Base-by-base conservation (phyloP, 192 early-diverging fungal genomes). In the Coemansia sp. region DNA sequence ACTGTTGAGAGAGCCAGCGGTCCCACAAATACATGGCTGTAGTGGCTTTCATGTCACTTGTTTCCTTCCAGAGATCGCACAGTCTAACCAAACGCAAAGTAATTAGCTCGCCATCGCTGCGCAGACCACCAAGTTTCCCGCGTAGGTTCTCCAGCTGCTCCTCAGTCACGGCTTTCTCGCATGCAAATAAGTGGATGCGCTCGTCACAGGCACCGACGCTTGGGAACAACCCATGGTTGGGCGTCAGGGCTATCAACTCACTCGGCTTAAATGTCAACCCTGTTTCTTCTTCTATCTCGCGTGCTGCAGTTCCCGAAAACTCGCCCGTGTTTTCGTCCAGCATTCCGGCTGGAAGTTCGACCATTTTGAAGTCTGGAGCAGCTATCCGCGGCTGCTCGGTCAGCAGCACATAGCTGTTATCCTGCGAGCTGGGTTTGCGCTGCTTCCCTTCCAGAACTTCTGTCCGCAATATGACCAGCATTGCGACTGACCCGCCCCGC, bases 321-420 rank as follows among this genome's bases (percentile, higher is more conserved):
- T 81, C 77, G 18, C 85, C 86, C 24, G 78, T 81, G 21, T 31
- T 28, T 31, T 77, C 90, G 60, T 93, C 89, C 29, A 92, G 62
- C 93, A 95, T 95, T 1, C 91, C 91, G 1, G 93, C 93, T 1
- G 93, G 93, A 29, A 95, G 74, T 67, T 93, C 93, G 43, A 78
- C 62, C 59, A 89, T 80, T 0, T 62, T n/a, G 21, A 87, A 60
- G 5, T 80, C 73, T 0, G 87, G 84, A 6, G 88, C 82, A 0
- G 93, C 78, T 22, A 92, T 48, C 1, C 91, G 79, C 10, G 93
- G 85, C 64, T 95, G 93, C 58, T 85, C 75, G 1, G 87, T 86
- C 44, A 95, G 56, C 24, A 93, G 79, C 21, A 85, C 84, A 18
- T 81, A 81, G 14, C 82, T 71, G 6, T 64, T 40, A 19, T 82